phyloP scores from a whole-genome alignment of 352 stramenopile genomes.

The Globisporangium perplexum region DNA sequence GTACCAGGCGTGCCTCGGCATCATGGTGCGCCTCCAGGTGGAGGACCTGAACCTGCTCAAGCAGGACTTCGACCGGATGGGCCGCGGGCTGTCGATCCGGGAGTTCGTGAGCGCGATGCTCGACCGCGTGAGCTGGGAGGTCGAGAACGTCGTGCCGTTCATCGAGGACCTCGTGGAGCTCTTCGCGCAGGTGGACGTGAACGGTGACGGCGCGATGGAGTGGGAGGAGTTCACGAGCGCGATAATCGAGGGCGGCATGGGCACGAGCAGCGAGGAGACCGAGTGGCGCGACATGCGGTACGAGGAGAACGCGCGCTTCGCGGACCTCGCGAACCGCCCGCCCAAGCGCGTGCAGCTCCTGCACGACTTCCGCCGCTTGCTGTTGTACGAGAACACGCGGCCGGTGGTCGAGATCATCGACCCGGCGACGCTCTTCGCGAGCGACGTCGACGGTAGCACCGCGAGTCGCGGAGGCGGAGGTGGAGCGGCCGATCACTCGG shows the following conservation, averaged over 20 bases:
- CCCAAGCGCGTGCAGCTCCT: conserved; percentile 56
- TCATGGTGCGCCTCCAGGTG: conserved; percentile 71
- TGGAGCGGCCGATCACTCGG: neutral
- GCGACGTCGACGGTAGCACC: conserved; percentile 20
- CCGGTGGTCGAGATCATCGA: conserved; percentile 69
- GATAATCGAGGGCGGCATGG: conserved; percentile 79
- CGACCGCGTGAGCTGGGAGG: conserved; percentile 57
- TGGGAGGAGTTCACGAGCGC: conserved; percentile 83
- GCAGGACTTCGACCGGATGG: conserved; percentile 52
- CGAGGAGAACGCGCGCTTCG: conserved; percentile 52
- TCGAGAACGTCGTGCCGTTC: conserved; percentile 44
- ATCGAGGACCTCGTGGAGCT: conserved; percentile 76
- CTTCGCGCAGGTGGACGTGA: conserved; percentile 73
- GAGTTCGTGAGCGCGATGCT: conserved; percentile 76
- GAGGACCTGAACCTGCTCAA: conserved; percentile 64
- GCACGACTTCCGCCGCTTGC: conserved; percentile 45
- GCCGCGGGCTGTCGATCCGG: conserved; percentile 41
- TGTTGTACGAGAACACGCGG: conserved; percentile 58
- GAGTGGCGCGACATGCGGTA: conserved; percentile 68
- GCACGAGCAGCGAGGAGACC: conserved; percentile 27
- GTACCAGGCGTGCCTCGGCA: conserved; percentile 72
- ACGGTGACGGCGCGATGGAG: conserved; percentile 72
- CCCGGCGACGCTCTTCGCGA: conserved; percentile 31
- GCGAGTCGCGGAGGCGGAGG: conserved; percentile 3
- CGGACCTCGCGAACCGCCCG: conserved; percentile 41